A percentile compares a stretch with the other conserved stretches of the same genome.
These are phyloP conservation scores for Barnettozyma populi DNA, from an alignment of 805 yeast genomes.

Conservation along the genomic window DNA sequence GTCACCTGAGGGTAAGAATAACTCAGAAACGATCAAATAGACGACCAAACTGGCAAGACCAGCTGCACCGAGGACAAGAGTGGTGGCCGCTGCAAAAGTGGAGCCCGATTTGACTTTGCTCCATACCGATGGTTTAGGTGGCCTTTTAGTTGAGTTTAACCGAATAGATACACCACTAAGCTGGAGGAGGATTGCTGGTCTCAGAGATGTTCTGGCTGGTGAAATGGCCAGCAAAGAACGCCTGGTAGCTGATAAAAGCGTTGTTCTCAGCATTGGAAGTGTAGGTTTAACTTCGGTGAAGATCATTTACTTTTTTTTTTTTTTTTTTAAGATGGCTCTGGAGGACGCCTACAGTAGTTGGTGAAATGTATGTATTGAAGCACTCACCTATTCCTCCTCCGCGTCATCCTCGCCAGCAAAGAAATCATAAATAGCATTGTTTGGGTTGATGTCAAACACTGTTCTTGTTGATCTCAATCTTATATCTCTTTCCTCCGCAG, in stretches of 20 bases:
- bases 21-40: slow-evolving; percentile 71
- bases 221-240: not conserved
- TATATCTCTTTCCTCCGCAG: slow-evolving; percentile 21
- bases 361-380: not conserved
- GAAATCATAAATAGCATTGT: slow-evolving; percentile 68
- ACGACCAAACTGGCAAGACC: slow-evolving; percentile 64
- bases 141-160: not conserved
- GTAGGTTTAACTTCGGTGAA: not conserved
- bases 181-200: not conserved
- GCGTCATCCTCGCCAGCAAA: slow-evolving; percentile 18
- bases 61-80: slow-evolving; percentile 61
- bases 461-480: slow-evolving; percentile 25
- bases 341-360: not conserved
- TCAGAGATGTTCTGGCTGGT: not conserved
- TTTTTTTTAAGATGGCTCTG: not conserved
- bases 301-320: not conserved
- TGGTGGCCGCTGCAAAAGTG: slow-evolving; percentile 56
- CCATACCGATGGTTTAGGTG: slow-evolving; percentile 30
- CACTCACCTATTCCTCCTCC: slow-evolving; percentile 3
- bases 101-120: slow-evolving; percentile 48
- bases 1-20: slow-evolving; percentile 86
- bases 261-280: not conserved
- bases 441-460: slow-evolving; percentile 55
- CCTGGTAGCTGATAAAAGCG: not conserved
- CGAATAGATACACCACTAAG: not conserved